Conservation (phyloP, 192 early-diverging fungal species). For the Linnemannia zychae region DNA sequence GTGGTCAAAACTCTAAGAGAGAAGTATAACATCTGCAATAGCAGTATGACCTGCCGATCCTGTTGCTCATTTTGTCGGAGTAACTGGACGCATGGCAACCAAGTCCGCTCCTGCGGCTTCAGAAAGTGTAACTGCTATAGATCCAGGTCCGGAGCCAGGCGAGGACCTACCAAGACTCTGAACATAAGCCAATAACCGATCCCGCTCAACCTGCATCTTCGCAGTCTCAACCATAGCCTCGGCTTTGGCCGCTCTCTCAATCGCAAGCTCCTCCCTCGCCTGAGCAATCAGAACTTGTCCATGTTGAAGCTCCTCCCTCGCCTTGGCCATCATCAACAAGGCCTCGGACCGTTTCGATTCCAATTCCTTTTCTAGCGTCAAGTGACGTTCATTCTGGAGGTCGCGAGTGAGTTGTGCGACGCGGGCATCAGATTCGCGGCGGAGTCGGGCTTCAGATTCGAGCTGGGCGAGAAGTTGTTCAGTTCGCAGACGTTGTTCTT, state of each 20-base stretch:
- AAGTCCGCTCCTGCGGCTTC: too few relatives aligned
- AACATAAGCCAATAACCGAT: neutral
- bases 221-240: conserved; percentile 6
- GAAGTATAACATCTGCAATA: too few relatives aligned
- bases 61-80: too few relatives aligned
- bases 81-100: too few relatives aligned
- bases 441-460: conserved; percentile 15
- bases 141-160: neutral
- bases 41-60: too few relatives aligned
- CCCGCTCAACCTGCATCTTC: conserved; percentile 1
- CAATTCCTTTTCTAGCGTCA: conserved; percentile 17
- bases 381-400: neutral
- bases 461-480: conserved; percentile 15
- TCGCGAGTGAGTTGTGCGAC: neutral
- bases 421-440: conserved; percentile 11
- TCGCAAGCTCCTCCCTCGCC: conserved; percentile 14
- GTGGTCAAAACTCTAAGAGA: too few relatives aligned
- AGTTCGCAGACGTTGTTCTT: conserved; percentile 11
- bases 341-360: conserved; percentile 25
- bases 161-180: neutral
- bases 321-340: conserved; percentile 34
- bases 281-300: neutral
- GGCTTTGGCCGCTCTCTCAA: conserved; percentile 2
- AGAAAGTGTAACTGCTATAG: too few relatives aligned
- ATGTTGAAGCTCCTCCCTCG: conserved; percentile 14